Evolutionary conservation across 768 basidiomycete genomes (phyloP).

Genomic region (Calocera viscosa): DNA sequence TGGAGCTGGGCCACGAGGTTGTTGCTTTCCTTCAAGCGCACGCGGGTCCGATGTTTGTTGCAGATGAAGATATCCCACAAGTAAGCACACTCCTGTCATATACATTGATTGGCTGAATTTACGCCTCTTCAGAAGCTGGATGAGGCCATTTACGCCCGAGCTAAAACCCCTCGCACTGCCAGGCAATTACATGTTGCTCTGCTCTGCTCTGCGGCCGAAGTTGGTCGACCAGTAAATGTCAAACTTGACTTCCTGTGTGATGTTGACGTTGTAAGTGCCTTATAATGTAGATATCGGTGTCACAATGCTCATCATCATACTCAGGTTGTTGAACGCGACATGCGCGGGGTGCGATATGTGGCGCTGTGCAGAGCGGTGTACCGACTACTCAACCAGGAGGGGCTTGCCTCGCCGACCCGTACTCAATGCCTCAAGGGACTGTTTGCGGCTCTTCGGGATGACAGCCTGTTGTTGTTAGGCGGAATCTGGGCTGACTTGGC

Average conservation of each 20-base stretch:
- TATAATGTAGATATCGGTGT: neutral
- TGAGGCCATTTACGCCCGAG: constrained; percentile 18
- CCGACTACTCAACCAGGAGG: constrained; percentile 46
- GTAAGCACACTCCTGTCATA: neutral
- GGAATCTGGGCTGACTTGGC: constrained; percentile 42
- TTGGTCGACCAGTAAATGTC: constrained; percentile 14
- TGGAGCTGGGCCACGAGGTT: constrained; percentile 36
- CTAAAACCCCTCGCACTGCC: constrained; percentile 16
- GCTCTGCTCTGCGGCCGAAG: constrained; percentile 18
- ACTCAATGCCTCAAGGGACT: constrained; percentile 47
- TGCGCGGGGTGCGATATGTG: constrained; percentile 37
- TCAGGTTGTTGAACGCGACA: constrained; percentile 17
- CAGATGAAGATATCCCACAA: neutral
- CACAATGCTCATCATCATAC: neutral
- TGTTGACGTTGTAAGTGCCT: neutral
- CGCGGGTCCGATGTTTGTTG: constrained; percentile 8
- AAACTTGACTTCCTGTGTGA: neutral
- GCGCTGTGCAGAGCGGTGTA: constrained; percentile 56
- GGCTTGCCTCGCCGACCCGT: constrained; percentile 39
- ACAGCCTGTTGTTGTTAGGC: constrained; percentile 67
- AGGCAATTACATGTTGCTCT: constrained; percentile 18
- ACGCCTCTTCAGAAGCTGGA: neutral
- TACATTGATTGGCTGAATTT: neutral
- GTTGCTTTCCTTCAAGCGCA: constrained; percentile 15
- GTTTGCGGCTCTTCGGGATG: constrained; percentile 56